These are phyloP conservation scores for Trypanosoma conorhini DNA, from an alignment of 208 protist species.

Conservation along the genomic window DNA sequence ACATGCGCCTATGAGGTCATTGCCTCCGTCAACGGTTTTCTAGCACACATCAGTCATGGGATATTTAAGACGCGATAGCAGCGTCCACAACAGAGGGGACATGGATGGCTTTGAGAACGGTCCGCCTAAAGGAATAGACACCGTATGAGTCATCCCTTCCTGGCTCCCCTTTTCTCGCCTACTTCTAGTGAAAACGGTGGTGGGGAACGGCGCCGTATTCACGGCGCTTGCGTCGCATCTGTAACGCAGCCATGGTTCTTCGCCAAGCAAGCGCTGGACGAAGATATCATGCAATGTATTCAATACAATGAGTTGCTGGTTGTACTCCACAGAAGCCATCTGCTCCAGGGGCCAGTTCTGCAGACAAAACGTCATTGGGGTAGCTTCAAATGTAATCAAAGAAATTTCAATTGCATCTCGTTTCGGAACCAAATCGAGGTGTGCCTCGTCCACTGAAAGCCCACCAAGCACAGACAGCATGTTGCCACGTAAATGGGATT, in stretches of 20 bases:
- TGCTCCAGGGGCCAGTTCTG: slow-evolving; percentile 11
- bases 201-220: slow-evolving; percentile 4
- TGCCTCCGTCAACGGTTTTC: neutral
- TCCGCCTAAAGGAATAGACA: neutral
- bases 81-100: neutral
- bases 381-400: slow-evolving; percentile 13
- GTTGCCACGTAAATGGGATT: slow-evolving; percentile 18
- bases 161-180: neutral
- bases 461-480: slow-evolving; percentile 13
- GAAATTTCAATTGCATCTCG: slow-evolving; percentile 17
- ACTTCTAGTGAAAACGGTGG: neutral
- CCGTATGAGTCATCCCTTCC: neutral
- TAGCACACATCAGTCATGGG: neutral
- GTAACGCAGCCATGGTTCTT: slow-evolving; percentile 9
- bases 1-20: neutral
- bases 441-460: slow-evolving; percentile 11
- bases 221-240: slow-evolving; percentile 1
- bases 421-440: slow-evolving; percentile 3
- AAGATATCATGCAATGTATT: slow-evolving; percentile 17
- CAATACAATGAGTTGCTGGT: slow-evolving; percentile 23
- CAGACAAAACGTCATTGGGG: slow-evolving; percentile 17
- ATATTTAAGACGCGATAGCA: slow-evolving; percentile 4
- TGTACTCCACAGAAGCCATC: slow-evolving; percentile 11
- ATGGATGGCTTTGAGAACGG: slow-evolving; percentile 3
- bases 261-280: neutral